These are phyloP conservation scores for Solanum bulbocastanum DNA, from an alignment of 257 asterid species.

Conservation along the genomic window DNA sequence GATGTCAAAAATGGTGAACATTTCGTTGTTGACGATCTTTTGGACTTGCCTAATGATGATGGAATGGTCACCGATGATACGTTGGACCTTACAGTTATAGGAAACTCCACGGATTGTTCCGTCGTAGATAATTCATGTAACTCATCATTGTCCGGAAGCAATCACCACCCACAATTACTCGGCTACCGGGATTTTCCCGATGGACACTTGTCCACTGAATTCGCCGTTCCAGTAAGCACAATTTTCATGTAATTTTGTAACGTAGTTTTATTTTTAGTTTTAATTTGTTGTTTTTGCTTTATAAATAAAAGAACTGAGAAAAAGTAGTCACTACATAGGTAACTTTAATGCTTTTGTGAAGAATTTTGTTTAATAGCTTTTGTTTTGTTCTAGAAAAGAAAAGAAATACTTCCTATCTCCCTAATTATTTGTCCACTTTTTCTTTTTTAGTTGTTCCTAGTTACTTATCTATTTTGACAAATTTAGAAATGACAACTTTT, in stretches of 20 bases:
- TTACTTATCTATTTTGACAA: no score
- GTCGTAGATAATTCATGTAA: conserved; percentile 39
- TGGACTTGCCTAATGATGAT: conserved; percentile 66
- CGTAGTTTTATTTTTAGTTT: not conserved
- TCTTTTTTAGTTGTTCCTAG: no score
- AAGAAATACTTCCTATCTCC: not conserved
- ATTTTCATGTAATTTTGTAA: not conserved
- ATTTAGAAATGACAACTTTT: no score
- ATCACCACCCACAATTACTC: conserved; percentile 17
- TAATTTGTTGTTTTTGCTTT: not conserved
- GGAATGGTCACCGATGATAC: conserved; percentile 13
- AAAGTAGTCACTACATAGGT: not conserved
- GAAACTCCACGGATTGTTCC: conserved; percentile 30
- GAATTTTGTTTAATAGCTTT: conserved; percentile 15
- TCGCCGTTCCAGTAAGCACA: conserved; percentile 57
- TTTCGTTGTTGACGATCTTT: conserved; percentile 71
- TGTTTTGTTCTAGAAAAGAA: conserved; percentile 14
- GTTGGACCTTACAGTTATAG: conserved; percentile 11
- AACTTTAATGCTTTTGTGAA: conserved; percentile 23
- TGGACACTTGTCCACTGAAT: conserved; percentile 49
- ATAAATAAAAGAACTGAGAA: not conserved
- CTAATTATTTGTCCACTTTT: no score
- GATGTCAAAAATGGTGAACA: conserved; percentile 42
- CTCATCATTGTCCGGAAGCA: conserved; percentile 31
- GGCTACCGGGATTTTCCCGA: conserved; percentile 33